Conservation (phyloP, 2,329 filamentous ascomycete species). For the Alternaria angustiovoidea region DNA sequence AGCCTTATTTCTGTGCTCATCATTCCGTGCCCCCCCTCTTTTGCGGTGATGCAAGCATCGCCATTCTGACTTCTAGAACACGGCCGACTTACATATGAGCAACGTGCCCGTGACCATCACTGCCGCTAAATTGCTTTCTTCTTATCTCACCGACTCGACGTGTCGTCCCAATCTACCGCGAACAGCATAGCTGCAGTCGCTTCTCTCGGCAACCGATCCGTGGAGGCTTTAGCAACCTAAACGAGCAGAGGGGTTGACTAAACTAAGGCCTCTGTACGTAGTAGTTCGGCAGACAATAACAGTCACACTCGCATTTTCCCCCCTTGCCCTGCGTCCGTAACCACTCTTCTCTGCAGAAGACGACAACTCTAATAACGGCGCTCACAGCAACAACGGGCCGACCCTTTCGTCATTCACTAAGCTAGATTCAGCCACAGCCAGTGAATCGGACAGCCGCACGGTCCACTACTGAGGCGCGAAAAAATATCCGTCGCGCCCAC, state of each 20-base stretch:
- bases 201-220: slow-evolving; percentile 36
- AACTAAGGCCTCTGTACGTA: slow-evolving; percentile 16
- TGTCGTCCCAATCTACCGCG: slow-evolving; percentile 24
- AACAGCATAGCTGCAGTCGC: slow-evolving; percentile 34
- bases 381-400: slow-evolving; percentile 42
- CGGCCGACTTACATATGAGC: slow-evolving; percentile 27
- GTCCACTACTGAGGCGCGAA: slow-evolving; percentile 27
- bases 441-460: slow-evolving; percentile 33
- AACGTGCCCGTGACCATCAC: slow-evolving; percentile 40
- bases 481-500: slow-evolving; percentile 31
- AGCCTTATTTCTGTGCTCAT: slow-evolving; percentile 22
- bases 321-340: slow-evolving; percentile 10
- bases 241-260: slow-evolving; percentile 33
- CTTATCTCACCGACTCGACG: slow-evolving; percentile 25
- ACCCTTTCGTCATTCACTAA: slow-evolving; percentile 45
- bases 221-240: slow-evolving; percentile 29
- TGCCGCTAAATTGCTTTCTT: slow-evolving; percentile 25
- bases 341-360: slow-evolving; percentile 11
- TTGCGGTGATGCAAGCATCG: slow-evolving; percentile 31
- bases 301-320: slow-evolving; percentile 10
- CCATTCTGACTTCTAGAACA: slow-evolving; percentile 24
- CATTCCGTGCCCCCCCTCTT: slow-evolving; percentile 14
- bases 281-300: slow-evolving; percentile 12
- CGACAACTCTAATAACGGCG: slow-evolving; percentile 18
- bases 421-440: slow-evolving; percentile 29